Evolutionary conservation across 306 rosid genomes (phyloP).

Genomic region (Trifolium pratense): DNA sequence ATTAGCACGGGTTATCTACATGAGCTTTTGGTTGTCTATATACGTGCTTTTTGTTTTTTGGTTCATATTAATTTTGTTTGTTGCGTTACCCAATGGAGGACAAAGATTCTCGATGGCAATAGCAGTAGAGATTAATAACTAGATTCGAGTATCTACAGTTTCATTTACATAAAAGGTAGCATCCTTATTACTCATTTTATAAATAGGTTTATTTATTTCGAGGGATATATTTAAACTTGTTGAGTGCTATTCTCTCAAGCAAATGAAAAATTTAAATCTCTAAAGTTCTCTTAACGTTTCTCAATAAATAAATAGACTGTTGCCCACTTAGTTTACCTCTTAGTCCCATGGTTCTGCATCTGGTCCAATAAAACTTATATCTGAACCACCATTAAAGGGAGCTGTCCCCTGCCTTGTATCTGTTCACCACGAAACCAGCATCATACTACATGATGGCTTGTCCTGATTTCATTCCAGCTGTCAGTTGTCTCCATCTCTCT

Average conservation of each 20-base stretch:
- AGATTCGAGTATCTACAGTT: background rate
- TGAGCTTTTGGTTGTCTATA: constrained; percentile 15
- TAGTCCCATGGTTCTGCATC: background rate
- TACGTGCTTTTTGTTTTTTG: background rate
- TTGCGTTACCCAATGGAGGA: background rate
- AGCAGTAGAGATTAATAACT: constrained; percentile 10
- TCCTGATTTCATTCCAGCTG: background rate
- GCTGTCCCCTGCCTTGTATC: background rate
- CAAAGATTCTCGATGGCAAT: background rate
- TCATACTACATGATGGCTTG: background rate
- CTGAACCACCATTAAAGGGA: background rate
- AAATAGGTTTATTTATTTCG: background rate
- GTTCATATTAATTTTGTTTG: constrained; percentile 18
- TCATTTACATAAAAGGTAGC: background rate
- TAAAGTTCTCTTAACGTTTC: background rate
- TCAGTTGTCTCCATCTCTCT: background rate
- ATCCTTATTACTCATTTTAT: background rate
- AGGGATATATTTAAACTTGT: background rate
- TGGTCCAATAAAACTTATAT: background rate
- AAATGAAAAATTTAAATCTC: background rate
- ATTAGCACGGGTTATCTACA: background rate
- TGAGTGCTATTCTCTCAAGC: background rate
- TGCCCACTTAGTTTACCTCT: background rate
- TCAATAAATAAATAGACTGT: background rate
- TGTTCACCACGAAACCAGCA: background rate